These are phyloP conservation scores for Oryza australiensis DNA, from an alignment of 176 grass and related monocot species.

Conservation along the genomic window DNA sequence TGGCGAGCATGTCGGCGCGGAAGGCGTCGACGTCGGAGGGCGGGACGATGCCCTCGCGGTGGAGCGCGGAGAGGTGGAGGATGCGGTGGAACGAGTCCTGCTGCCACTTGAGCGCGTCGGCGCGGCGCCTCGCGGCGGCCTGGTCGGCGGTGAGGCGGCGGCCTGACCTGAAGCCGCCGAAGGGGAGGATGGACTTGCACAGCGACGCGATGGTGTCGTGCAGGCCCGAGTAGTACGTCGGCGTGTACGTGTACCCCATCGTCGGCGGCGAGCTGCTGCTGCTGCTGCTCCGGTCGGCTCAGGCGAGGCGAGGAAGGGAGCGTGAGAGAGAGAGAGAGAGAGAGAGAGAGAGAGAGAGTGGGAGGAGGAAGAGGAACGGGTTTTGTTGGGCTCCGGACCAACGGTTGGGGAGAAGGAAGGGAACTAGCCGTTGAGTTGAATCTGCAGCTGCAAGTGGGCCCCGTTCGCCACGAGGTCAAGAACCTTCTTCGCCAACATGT, in stretches of 20 bases:
- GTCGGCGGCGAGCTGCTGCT: not conserved
- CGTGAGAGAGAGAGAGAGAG: not conserved
- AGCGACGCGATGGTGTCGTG: constrained; percentile 92
- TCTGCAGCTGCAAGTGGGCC: not conserved
- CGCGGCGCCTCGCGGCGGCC: constrained; percentile 54
- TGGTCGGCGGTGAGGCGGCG: constrained; percentile 76
- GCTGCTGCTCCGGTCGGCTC: not conserved
- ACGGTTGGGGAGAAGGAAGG: not conserved
- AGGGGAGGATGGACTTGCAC: constrained; percentile 86
- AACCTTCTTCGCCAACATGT: not conserved
- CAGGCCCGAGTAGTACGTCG: constrained; percentile 90
- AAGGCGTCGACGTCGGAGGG: constrained; percentile 73
- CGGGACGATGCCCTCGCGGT: constrained; percentile 83
- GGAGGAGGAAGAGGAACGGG: not conserved
- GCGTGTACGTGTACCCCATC: constrained; percentile 84
- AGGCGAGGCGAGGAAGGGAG: constrained; percentile 1
- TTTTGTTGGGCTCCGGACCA: constrained; percentile 38
- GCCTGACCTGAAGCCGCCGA: constrained; percentile 45
- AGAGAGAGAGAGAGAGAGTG: not conserved
- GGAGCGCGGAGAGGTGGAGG: constrained; percentile 78
- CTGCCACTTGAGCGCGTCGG: constrained; percentile 92
- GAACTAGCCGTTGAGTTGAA: constrained; percentile 53
- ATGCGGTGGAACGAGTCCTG: constrained; percentile 95
- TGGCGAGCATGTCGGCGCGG: constrained; percentile 59
- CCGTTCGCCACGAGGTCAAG: not conserved